These are phyloP conservation scores for Lycium barbarum DNA, from an alignment of 257 asterid species.

Conservation along the genomic window DNA sequence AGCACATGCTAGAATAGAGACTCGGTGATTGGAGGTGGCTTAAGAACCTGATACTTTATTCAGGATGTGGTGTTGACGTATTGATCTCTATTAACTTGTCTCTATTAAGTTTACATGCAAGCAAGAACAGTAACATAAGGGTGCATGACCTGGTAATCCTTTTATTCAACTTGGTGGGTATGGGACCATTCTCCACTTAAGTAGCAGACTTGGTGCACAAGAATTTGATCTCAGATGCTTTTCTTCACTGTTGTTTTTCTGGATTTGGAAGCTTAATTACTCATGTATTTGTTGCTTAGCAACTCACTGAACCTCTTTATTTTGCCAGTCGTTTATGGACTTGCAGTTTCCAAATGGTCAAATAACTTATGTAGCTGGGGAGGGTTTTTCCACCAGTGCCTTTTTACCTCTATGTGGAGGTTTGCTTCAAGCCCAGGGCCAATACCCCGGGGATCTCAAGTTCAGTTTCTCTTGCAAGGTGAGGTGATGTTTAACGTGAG, in stretches of 20 bases:
- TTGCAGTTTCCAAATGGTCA: slow-evolving; percentile 98
- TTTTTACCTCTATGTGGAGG: slow-evolving; percentile 89
- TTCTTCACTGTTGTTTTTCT: neutral
- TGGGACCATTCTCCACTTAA: neutral
- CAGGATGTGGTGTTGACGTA: neutral
- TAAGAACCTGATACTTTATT: neutral
- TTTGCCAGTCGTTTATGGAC: slow-evolving; percentile 92
- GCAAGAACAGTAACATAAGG: neutral
- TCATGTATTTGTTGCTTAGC: neutral
- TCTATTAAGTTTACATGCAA: neutral
- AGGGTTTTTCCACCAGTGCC: slow-evolving; percentile 92
- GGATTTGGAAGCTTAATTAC: slow-evolving; percentile 16
- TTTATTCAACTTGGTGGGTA: neutral
- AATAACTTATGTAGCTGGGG: slow-evolving; percentile 88
- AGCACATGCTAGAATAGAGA: neutral
- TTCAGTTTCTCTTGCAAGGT: slow-evolving; percentile 99
- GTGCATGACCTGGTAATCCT: neutral
- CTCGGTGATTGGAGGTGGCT: neutral
- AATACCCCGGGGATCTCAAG: slow-evolving; percentile 94
- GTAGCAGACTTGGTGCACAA: neutral
- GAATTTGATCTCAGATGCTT: slow-evolving; percentile 13
- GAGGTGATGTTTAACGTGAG: slow-evolving; percentile 32
- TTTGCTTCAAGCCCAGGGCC: slow-evolving; percentile 96
- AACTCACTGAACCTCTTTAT: slow-evolving; percentile 11
- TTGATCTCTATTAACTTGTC: neutral